phyloP scores from a whole-genome alignment of 352 stramenopile species.

The Phytopythium oedochilum region DNA sequence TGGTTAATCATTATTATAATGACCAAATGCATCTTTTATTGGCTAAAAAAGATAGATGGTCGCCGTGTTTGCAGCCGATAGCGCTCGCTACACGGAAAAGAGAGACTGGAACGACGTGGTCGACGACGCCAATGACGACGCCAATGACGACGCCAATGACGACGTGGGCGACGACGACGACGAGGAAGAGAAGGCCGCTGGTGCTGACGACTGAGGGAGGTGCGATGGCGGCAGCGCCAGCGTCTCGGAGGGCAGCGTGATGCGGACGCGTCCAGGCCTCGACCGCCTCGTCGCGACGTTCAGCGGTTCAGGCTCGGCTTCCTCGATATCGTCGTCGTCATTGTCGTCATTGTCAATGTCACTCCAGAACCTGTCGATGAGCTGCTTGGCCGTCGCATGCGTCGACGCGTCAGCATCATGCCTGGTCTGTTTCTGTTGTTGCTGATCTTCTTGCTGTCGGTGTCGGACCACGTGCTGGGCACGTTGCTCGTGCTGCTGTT shows the following conservation, averaged over 20 bases:
- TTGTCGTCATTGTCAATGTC: constrained; percentile 2
- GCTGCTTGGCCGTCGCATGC: neutral
- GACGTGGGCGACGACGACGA: constrained; percentile 15
- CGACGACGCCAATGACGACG: constrained; percentile 11
- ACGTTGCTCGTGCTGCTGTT: neutral
- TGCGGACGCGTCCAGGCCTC: neutral
- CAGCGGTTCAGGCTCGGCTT: neutral
- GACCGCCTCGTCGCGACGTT: neutral
- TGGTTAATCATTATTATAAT: neutral
- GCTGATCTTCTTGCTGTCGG: neutral
- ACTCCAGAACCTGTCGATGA: constrained; percentile 7
- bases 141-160: constrained; percentile 14
- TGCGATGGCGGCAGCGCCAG: neutral
- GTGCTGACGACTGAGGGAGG: neutral
- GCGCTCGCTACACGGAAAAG: constrained; percentile 1
- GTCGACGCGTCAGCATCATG: neutral
- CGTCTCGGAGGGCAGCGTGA: neutral
- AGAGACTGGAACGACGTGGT: constrained; percentile 1
- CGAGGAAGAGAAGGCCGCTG: neutral
- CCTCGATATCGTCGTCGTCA: constrained; percentile 5
- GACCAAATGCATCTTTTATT: neutral
- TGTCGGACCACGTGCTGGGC: neutral
- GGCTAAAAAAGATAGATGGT: neutral
- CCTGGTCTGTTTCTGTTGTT: neutral
- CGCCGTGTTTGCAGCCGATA: too few species aligned